Evolutionary conservation across 73 alveolate species (phyloP).

Genomic region (Paramecium sexaurelia): DNA sequence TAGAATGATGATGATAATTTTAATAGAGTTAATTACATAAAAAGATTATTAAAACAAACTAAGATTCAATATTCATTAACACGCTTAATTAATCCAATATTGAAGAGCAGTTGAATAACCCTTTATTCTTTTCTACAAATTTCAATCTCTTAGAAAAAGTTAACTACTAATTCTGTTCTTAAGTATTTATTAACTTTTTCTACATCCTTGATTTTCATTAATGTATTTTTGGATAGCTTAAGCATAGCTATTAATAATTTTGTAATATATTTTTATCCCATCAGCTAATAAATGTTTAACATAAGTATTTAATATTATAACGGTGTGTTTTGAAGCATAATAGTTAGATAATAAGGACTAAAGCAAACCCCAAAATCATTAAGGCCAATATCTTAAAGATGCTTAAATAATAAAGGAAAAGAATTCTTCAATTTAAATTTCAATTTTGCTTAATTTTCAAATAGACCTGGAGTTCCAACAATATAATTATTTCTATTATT

Average conservation of each 20-base stretch:
- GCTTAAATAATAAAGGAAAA: not conserved
- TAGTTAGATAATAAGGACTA: not conserved
- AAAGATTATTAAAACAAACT: not conserved
- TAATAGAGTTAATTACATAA: not conserved
- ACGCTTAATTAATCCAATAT: slow-evolving; percentile 31
- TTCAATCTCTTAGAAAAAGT: not conserved
- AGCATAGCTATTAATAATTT: slow-evolving; percentile 9
- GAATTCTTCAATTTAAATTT: not conserved
- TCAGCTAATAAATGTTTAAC: not conserved
- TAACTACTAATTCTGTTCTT: not conserved
- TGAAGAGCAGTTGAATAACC: not conserved
- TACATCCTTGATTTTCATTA: not conserved
- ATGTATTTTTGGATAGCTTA: not conserved
- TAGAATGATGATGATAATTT: not conserved
- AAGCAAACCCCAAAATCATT: slow-evolving; percentile 10
- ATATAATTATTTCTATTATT: not conserved
- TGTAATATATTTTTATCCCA: not conserved
- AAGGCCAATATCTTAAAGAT: not conserved
- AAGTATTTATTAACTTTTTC: not conserved
- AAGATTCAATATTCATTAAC: slow-evolving; percentile 17
- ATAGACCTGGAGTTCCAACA: slow-evolving; percentile 35
- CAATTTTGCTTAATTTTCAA: slow-evolving; percentile 25
- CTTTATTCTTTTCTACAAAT: slow-evolving; percentile 19
- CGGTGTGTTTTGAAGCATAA: not conserved
- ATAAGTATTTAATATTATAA: not conserved